Conservation (phyloP, 495 filamentous ascomycete species). For the Penicillium samsonianum region DNA sequence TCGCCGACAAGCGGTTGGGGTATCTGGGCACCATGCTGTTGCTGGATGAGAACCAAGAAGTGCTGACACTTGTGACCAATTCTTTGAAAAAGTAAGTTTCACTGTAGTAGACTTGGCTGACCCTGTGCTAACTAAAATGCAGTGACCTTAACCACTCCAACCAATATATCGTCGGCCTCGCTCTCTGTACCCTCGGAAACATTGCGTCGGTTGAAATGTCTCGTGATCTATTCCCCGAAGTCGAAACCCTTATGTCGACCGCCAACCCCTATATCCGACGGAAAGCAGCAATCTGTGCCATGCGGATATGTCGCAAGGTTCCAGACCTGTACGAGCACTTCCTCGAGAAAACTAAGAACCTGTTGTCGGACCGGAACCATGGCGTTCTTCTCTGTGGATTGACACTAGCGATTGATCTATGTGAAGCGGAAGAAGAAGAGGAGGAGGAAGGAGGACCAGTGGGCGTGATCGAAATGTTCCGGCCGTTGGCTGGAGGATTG, state of each 20-base stretch:
- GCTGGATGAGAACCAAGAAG: conserved; percentile 97
- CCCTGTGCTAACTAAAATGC: conserved; percentile 21
- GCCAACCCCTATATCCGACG: conserved; percentile 95
- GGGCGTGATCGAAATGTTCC: conserved; percentile 84
- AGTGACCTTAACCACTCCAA: conserved; percentile 97
- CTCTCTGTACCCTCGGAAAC: conserved; percentile 92
- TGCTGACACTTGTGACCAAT: conserved; percentile 94
- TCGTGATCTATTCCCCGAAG: conserved; percentile 93
- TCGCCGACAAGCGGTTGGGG: conserved; percentile 95
- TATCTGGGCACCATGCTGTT: conserved; percentile 96
- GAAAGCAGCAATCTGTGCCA: conserved; percentile 98
- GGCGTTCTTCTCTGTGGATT: conserved; percentile 91
- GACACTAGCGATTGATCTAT: conserved; percentile 88
- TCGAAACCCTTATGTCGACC: conserved; percentile 85
- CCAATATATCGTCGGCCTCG: conserved; percentile 96
- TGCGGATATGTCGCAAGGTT: conserved; percentile 97
- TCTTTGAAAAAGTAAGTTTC: conserved; percentile 84
- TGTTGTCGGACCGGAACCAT: conserved; percentile 92
- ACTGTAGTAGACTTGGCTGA: neutral
- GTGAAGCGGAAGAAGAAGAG: conserved; percentile 86
- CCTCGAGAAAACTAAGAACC: conserved; percentile 82
- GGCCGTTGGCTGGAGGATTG: conserved; percentile 73
- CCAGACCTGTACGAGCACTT: conserved; percentile 98
- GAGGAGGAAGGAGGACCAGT: conserved; percentile 87
- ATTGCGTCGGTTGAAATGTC: conserved; percentile 99